These are phyloP conservation scores for Cephalotrichum gorgonifer DNA, from an alignment of 2,329 filamentous ascomycete species.

Conservation along the genomic window DNA sequence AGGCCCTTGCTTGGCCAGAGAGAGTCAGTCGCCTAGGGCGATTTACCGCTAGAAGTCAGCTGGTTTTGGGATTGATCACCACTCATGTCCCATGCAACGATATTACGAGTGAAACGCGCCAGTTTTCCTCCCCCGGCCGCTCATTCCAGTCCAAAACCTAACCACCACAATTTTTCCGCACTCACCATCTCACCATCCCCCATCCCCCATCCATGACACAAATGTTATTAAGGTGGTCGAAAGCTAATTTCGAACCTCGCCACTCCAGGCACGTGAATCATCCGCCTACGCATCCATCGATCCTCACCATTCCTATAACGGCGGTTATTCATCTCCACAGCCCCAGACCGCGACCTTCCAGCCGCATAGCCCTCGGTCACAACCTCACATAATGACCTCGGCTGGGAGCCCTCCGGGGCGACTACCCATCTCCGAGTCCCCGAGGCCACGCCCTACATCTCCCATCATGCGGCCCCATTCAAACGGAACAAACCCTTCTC, in stretches of 20 bases:
- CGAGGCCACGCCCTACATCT: slow-evolving; percentile 30
- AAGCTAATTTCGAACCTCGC: slow-evolving; percentile 5
- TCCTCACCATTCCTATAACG: slow-evolving; percentile 35
- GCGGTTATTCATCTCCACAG: slow-evolving; percentile 38
- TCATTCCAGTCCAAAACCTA: background rate
- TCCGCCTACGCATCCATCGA: slow-evolving; percentile 9
- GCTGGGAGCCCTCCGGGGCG: slow-evolving; percentile 26
- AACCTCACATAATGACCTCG: slow-evolving; percentile 28
- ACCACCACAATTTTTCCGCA: slow-evolving; percentile 4
- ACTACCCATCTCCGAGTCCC: slow-evolving; percentile 10
- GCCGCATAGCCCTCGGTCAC: slow-evolving; percentile 39
- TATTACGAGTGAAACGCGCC: background rate
- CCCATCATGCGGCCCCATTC: slow-evolving; percentile 20
- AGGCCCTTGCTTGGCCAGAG: background rate
- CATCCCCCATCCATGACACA: background rate
- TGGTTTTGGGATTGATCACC: background rate
- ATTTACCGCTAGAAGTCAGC: background rate
- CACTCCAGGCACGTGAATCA: slow-evolving; percentile 5
- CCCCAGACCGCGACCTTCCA: slow-evolving; percentile 30
- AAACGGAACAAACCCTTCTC: slow-evolving; percentile 6
- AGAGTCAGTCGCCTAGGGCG: background rate
- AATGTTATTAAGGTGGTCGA: background rate
- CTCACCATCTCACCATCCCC: background rate
- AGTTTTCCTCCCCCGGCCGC: background rate
- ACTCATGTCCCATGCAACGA: background rate